A percentile compares a stretch with the other conserved stretches of the same genome.
phyloP scores from a whole-genome alignment of 495 filamentous ascomycete genomes.

The Neurospora tetraspora region DNA sequence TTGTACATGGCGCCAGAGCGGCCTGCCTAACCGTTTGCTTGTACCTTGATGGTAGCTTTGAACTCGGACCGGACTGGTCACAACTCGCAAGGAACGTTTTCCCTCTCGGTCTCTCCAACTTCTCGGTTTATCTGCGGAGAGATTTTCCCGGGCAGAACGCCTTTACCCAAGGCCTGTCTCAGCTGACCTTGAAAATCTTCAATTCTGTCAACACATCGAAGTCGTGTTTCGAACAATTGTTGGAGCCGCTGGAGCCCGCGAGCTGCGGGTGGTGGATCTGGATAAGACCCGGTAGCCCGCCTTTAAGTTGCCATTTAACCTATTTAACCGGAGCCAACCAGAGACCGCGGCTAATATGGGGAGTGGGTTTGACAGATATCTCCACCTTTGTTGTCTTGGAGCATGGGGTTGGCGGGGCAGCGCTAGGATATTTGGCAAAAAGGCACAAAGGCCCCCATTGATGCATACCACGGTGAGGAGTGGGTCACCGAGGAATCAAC shows the following conservation, averaged over 20 bases:
- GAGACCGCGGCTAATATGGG: slow-evolving; percentile 18
- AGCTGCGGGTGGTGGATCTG: not conserved
- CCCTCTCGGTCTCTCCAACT: not conserved
- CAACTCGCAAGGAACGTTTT: not conserved
- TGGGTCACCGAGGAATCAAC: not conserved
- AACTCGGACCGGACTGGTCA: not conserved
- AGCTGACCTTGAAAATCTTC: not conserved
- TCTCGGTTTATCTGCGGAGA: not conserved
- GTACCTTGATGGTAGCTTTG: not conserved
- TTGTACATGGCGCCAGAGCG: not conserved
- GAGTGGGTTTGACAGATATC: slow-evolving; percentile 1
- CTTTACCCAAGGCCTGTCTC: not conserved
- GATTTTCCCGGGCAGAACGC: not conserved
- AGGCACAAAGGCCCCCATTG: slow-evolving; percentile 1
- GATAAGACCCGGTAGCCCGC: slow-evolving; percentile 26
- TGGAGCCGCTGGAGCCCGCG: slow-evolving; percentile 4
- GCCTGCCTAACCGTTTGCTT: not conserved
- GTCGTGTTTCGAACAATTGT: not conserved
- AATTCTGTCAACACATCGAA: not conserved
- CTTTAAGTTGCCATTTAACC: slow-evolving; percentile 20
- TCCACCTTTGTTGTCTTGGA: not conserved
- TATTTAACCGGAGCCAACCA: slow-evolving; percentile 18
- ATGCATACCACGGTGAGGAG: slow-evolving; percentile 3
- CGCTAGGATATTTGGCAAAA: not conserved
- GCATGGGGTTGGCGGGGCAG: not conserved